Evolutionary conservation across 2,329 filamentous ascomycete species (phyloP).

Genomic region (Fonsecaea monophora): DNA sequence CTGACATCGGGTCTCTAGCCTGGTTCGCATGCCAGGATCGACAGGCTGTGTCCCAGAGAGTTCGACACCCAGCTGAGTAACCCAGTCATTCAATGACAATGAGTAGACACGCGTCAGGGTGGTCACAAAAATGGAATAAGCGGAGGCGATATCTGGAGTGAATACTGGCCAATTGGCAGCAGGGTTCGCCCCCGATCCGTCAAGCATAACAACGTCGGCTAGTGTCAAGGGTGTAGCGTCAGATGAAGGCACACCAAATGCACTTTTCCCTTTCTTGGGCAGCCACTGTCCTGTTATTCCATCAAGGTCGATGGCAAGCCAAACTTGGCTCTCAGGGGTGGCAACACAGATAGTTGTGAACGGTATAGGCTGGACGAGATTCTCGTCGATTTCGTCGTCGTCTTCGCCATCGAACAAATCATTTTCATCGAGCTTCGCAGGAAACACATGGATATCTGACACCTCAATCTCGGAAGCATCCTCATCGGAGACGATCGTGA

Average conservation of each 20-base stretch:
- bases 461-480: constrained; percentile 62
- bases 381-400: constrained; percentile 51
- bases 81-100: constrained; percentile 64
- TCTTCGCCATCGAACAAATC: constrained; percentile 61
- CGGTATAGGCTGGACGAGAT: constrained; percentile 54
- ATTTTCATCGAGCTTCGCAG: constrained; percentile 59
- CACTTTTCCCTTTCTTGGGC: constrained; percentile 53
- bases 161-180: constrained; percentile 59
- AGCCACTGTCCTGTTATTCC: constrained; percentile 70
- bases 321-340: constrained; percentile 62
- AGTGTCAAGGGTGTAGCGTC: constrained; percentile 53
- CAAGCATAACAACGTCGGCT: constrained; percentile 54
- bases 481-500: constrained; percentile 59
- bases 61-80: constrained; percentile 63
- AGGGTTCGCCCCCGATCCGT: constrained; percentile 33
- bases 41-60: constrained; percentile 47
- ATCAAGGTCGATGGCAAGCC: constrained; percentile 66
- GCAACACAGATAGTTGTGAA: constrained; percentile 65
- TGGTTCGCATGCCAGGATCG: constrained; percentile 62
- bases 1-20: constrained; percentile 63
- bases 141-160: constrained; percentile 61
- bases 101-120: constrained; percentile 61
- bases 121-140: constrained; percentile 66
- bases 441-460: constrained; percentile 66
- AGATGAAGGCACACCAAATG: constrained; percentile 50